Evolutionary conservation across 192 early-diverging fungal species (phyloP).

Genomic region (Phycomyces nitens): DNA sequence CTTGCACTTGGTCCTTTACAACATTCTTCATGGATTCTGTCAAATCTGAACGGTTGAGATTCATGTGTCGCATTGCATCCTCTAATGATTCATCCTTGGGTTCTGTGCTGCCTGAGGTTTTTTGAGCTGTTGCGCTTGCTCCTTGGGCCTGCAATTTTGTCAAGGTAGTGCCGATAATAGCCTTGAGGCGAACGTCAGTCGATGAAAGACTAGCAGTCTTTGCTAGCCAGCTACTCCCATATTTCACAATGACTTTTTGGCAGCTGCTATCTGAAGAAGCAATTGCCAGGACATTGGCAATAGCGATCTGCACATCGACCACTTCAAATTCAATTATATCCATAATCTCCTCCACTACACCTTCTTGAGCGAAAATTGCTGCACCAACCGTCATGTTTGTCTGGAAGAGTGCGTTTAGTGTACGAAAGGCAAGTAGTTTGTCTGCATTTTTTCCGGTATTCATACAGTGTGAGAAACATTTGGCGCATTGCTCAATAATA

Average conservation of each 20-base stretch:
- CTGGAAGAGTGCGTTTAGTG: slow-evolving; percentile 67
- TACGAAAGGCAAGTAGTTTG: slow-evolving; percentile 33
- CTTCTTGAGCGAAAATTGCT: slow-evolving; percentile 55
- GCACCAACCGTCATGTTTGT: slow-evolving; percentile 55
- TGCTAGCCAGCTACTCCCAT: slow-evolving; percentile 52
- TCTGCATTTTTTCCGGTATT: slow-evolving; percentile 37
- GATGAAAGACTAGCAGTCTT: slow-evolving; percentile 30
- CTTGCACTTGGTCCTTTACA: slow-evolving; percentile 40
- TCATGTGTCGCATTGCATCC: slow-evolving; percentile 35
- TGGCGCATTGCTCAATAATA: slow-evolving; percentile 28
- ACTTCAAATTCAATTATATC: slow-evolving; percentile 78
- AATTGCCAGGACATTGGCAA: slow-evolving; percentile 51
- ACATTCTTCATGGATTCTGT: slow-evolving; percentile 52
- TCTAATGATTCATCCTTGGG: slow-evolving; percentile 25
- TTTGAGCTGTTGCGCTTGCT: background rate
- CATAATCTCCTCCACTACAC: slow-evolving; percentile 70
- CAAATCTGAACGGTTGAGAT: slow-evolving; percentile 32
- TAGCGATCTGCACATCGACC: slow-evolving; percentile 60
- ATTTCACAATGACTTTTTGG: slow-evolving; percentile 49
- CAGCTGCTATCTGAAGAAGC: slow-evolving; percentile 62
- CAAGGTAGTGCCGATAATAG: slow-evolving; percentile 53
- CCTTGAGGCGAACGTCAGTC: slow-evolving; percentile 45
- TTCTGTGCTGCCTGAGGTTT: slow-evolving; percentile 16
- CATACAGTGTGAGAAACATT: slow-evolving; percentile 28
- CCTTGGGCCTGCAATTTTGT: slow-evolving; percentile 51